Evolutionary conservation across 2,329 filamentous ascomycete genomes (phyloP), one percentile per base, ranked within the genome.

Genomic region (Endoconidiophora polonica): DNA sequence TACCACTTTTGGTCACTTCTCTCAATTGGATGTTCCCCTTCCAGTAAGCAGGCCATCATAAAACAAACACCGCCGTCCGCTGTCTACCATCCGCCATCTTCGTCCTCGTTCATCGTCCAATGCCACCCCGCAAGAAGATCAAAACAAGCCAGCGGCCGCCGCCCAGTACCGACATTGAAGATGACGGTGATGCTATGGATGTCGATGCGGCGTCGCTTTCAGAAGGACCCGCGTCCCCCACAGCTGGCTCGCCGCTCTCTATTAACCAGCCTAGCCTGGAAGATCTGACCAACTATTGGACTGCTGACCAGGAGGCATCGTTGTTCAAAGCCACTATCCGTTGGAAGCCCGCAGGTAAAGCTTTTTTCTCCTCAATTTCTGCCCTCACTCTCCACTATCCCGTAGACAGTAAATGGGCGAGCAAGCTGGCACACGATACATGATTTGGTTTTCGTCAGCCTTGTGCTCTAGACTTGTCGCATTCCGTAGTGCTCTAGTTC

Each of bases 251-350:
- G 23, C 46, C 50, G 41, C 22, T 53, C 5, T 49, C 51, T 4
- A 53, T 53, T 24, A 44, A 36, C 12, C 51, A 45, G 36, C 41
- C 46, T 3, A 48, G 48, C 14, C 44, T 54, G 6, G 75, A 77
- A 51, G 85, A 90, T 56, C 76, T 81, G 23, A 54, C 44, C 16
- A 48, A 26, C 37, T 50, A 50, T 33, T 98, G 91, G 91, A 95
- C 87, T 3, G 88, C 94, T 59, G 90, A 95, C 60, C 91, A 98
- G 64, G 83, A 94, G 57, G 87, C 86, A 1, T 88, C 86, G 39
- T 72, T 98, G 1, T 86, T 94, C 67, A 95, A 95, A 62, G 86
- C 81, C 48, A 82, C 96, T 57, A 88, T 96, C 56, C 76, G 81
- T 61, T 94, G 85, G 83, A 98, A 98, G 62, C 91, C 91, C n/a